A percentile compares a stretch with the other conserved stretches of the same genome.
Conservation (phyloP, 371 early-diverging fungal genomes). For the Mortierella sp. region DNA sequence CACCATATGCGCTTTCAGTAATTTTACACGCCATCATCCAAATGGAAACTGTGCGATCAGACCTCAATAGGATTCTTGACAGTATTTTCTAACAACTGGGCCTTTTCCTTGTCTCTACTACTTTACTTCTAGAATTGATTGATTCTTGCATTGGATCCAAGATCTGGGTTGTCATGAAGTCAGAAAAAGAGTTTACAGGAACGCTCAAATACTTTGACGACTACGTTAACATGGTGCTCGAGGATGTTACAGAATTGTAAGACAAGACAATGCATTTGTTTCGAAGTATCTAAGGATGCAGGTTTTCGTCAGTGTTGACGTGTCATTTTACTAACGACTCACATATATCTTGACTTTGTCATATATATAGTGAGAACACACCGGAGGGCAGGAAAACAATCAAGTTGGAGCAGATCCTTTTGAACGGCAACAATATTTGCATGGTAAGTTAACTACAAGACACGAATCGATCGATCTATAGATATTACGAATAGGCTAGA, state of each 20-base stretch:
- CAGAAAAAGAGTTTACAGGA: constrained; percentile 95
- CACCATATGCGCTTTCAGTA: neutral
- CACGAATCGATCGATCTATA: neutral
- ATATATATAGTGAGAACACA: constrained; percentile 74
- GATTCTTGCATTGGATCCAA: constrained; percentile 97
- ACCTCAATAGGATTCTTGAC: neutral
- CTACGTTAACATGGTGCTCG: constrained; percentile 98
- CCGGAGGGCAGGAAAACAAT: constrained; percentile 81
- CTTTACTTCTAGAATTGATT: constrained; percentile 81
- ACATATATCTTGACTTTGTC: constrained; percentile 7
- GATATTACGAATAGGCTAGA: neutral
- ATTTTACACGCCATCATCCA: neutral
- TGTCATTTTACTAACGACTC: neutral
- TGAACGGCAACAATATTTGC: constrained; percentile 97
- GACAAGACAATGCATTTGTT: constrained; percentile 2
- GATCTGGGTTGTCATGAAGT: constrained; percentile 98
- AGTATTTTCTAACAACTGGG: neutral
- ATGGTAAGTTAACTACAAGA: constrained; percentile 69
- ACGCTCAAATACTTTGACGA: constrained; percentile 98
- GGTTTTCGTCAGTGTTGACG: neutral
- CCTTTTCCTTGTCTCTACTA: neutral
- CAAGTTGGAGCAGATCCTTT: constrained; percentile 88
- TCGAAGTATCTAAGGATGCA: neutral
- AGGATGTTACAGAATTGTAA: constrained; percentile 96
- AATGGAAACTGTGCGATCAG: neutral